Conservation (phyloP, 2,329 filamentous ascomycete species). For the Didymosphaeria variabile region DNA sequence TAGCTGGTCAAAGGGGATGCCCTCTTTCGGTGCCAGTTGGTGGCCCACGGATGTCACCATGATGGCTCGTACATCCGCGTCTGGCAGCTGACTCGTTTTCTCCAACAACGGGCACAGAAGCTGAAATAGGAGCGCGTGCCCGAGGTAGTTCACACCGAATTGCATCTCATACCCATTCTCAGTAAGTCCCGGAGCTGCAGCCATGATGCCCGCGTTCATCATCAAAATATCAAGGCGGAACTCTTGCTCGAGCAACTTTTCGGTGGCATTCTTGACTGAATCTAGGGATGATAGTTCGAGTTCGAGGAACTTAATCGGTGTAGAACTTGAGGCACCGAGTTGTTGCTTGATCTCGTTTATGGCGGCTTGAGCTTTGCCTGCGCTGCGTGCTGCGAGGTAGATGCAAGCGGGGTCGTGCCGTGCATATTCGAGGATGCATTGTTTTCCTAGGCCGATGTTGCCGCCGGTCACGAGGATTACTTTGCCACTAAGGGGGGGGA, state of each 20-base stretch:
- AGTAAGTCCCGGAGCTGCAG: conserved; percentile 37
- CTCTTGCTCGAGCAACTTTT: conserved; percentile 17
- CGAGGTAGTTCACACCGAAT: conserved; percentile 57
- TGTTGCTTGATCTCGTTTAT: conserved; percentile 42
- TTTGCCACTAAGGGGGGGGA: conserved; percentile 53
- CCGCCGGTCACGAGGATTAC: conserved; percentile 57
- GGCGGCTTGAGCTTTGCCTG: conserved; percentile 44
- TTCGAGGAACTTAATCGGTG: conserved; percentile 23
- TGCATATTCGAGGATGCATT: conserved; percentile 50
- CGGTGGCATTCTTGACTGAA: conserved; percentile 25
- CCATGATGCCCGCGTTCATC: conserved; percentile 53
- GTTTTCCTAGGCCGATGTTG: conserved; percentile 54
- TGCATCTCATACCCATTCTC: conserved; percentile 57
- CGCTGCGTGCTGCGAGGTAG: conserved; percentile 52
- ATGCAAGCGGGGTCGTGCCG: conserved; percentile 52
- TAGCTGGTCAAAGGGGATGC: conserved; percentile 17
- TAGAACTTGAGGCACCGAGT: conserved; percentile 21
- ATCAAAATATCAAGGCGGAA: conserved; percentile 52
- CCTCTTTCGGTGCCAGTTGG: conserved; percentile 11
- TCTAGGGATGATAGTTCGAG: conserved; percentile 27
- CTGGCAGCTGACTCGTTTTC: conserved; percentile 38
- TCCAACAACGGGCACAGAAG: conserved; percentile 51
- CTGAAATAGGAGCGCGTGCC: conserved; percentile 54
- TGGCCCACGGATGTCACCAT: conserved; percentile 34
- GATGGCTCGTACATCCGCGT: conserved; percentile 54